Evolutionary conservation across 768 basidiomycete genomes (phyloP).

Genomic region (Hydnomerulius pinastri): DNA sequence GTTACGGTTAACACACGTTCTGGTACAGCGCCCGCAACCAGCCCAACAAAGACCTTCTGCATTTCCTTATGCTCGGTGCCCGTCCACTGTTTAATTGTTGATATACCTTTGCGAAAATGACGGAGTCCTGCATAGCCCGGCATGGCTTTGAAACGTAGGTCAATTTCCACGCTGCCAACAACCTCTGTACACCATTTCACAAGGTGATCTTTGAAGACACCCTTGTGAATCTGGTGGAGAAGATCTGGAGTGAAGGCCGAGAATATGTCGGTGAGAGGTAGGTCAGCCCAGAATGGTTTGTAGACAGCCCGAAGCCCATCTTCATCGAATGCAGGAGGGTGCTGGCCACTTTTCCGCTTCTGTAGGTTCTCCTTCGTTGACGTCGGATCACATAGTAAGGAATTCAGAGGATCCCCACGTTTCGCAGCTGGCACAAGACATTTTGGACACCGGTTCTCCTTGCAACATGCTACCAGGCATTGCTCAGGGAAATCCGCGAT

Average conservation of each 20-base stretch:
- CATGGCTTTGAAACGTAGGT: slow-evolving; percentile 15
- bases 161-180: slow-evolving; percentile 8
- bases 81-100: slow-evolving; percentile 31
- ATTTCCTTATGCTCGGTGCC: slow-evolving; percentile 35
- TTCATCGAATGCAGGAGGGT: slow-evolving; percentile 14
- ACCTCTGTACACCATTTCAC: slow-evolving; percentile 34
- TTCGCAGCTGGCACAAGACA: neutral
- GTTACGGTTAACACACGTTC: slow-evolving; percentile 20
- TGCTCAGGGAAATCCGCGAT: slow-evolving; percentile 17
- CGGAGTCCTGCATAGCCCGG: slow-evolving; percentile 2
- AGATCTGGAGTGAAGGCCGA: slow-evolving; percentile 37
- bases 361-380: neutral
- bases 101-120: slow-evolving; percentile 35
- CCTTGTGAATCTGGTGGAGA: slow-evolving; percentile 51
- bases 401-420: too few species aligned
- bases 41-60: slow-evolving; percentile 34
- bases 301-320: slow-evolving; percentile 15
- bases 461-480: slow-evolving; percentile 12
- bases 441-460: slow-evolving; percentile 9
- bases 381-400: neutral
- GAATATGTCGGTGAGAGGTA: slow-evolving; percentile 30
- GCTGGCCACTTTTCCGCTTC: neutral
- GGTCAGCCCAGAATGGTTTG: slow-evolving; percentile 13
- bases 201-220: slow-evolving; percentile 46
- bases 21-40: slow-evolving; percentile 27